Percentiles rank a stretch among this genome's conserved stretches.
phyloP scores from a whole-genome alignment of 2,329 filamentous ascomycete genomes.

The Fulvia fulva region DNA sequence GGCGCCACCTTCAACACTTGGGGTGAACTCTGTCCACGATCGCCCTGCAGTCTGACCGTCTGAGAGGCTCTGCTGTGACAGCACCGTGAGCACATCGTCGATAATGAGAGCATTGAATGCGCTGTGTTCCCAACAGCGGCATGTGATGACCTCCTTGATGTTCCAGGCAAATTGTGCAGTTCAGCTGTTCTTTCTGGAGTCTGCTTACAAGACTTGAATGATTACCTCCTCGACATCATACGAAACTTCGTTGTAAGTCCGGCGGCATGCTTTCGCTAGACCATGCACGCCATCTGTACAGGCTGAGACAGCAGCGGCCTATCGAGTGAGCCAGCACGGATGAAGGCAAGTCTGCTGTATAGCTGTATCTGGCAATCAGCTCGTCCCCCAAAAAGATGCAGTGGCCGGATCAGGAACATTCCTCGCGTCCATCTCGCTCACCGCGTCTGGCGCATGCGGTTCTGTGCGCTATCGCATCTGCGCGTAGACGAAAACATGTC shows the following conservation, averaged over 20 bases:
- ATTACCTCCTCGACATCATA: neutral
- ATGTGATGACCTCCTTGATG: neutral
- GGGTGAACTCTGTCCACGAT: conserved; percentile 6
- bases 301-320: neutral
- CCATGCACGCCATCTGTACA: neutral
- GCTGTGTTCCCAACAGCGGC: neutral
- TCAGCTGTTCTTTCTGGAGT: neutral
- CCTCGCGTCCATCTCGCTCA: neutral
- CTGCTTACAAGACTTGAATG: neutral
- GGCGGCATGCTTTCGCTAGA: neutral
- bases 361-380: neutral
- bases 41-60: neutral
- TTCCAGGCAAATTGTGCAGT: neutral
- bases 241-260: neutral
- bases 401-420: neutral
- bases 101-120: neutral
- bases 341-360: neutral
- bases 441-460: neutral
- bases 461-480: conserved; percentile 1
- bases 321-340: neutral
- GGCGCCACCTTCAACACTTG: neutral
- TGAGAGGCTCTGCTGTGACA: neutral
- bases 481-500: neutral
- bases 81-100: neutral
- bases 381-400: neutral